Conservation (phyloP, 352 stramenopile species). For the Phytophthora rubi region DNA sequence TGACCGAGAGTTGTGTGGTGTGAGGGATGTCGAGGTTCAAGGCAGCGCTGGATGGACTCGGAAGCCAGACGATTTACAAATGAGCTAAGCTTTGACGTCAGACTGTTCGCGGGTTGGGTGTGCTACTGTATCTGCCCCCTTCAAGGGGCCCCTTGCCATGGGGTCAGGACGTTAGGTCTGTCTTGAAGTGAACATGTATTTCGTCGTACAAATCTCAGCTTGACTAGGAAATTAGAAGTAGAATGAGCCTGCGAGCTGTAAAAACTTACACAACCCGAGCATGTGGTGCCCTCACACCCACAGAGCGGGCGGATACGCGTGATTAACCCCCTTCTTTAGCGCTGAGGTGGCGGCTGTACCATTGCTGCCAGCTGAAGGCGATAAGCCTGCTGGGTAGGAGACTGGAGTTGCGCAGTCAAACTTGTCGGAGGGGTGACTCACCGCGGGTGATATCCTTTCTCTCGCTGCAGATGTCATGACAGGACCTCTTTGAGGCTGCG, state of each 20-base stretch:
- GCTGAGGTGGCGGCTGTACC: not conserved
- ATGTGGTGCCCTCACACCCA: not conserved
- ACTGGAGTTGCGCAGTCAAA: slow-evolving; percentile 13
- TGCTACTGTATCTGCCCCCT: too few relatives aligned
- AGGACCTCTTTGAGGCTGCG: not conserved
- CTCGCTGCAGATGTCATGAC: slow-evolving; percentile 7
- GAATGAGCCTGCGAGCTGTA: not conserved
- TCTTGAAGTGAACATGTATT: not conserved
- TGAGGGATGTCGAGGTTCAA: not conserved
- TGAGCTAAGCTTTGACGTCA: not conserved
- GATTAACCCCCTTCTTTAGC: slow-evolving; percentile 2
- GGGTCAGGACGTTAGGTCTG: slow-evolving; percentile 5
- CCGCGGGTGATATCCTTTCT: not conserved
- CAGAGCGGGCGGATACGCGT: too few relatives aligned
- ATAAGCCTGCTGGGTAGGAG: slow-evolving; percentile 6
- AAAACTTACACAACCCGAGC: not conserved
- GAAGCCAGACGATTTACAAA: slow-evolving; percentile 24
- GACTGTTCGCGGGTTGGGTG: slow-evolving; percentile 6
- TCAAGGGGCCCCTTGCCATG: not conserved
- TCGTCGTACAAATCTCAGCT: not conserved
- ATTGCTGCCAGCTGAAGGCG: not conserved
- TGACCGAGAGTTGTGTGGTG: not conserved
- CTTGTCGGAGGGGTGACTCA: not conserved
- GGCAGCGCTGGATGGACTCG: too few relatives aligned
- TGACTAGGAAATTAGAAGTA: not conserved